Evolutionary conservation across 805 yeast genomes (phyloP), one percentile per base, ranked within the genome.

Genomic region (Blastobotrys muscicola): DNA sequence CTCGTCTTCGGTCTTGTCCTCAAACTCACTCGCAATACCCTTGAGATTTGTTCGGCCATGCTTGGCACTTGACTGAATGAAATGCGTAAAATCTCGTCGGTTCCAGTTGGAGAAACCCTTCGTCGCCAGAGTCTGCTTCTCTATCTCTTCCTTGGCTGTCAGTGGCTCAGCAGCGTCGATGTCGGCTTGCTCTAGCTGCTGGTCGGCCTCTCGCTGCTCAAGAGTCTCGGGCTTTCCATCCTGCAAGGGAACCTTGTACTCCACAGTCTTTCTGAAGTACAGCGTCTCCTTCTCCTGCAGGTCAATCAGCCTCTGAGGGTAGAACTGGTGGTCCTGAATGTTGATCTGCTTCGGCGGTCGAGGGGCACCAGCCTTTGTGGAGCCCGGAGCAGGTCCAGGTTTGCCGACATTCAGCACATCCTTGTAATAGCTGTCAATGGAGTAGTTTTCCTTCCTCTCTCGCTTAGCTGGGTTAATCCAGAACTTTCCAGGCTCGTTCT

Each of bases 291-390:
- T 73, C 46, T 86, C 95, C 57, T 83, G 78, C 34, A 92, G 60
- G 44, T 82, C 86, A 50, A 75, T 70, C 38, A 92, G 66, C 57
- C 83, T 74, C n/a, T 80, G 72, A 1, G 95, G 86, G 60, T 74
- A 85, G 55, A 92, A 85, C 62, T 92, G 98, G 63, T 89, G 96
- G 57, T 92, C 95, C 58, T 82, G 85, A 33, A 85, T 69, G 46
- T 78, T 79, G 47, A 84, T 67, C 54, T 85, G 92, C 57, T 82
- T 85, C 32, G 97, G 97, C 36, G 94, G 85, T 49, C 74, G 76
- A 12, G 94, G 92, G 8, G 74, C 69, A 31, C 38, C 32, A 20
- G 42, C 36, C 3, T 34, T 34, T 13, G 23, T 39, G 2, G 42
- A 20, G 5, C 26, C 20, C 4, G 38, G 44, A 14, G 36, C 41